Evolutionary conservation across 495 filamentous ascomycete genomes (phyloP), one percentile per base, ranked within the genome.

Genomic region (Emericellopsis terricola): DNA sequence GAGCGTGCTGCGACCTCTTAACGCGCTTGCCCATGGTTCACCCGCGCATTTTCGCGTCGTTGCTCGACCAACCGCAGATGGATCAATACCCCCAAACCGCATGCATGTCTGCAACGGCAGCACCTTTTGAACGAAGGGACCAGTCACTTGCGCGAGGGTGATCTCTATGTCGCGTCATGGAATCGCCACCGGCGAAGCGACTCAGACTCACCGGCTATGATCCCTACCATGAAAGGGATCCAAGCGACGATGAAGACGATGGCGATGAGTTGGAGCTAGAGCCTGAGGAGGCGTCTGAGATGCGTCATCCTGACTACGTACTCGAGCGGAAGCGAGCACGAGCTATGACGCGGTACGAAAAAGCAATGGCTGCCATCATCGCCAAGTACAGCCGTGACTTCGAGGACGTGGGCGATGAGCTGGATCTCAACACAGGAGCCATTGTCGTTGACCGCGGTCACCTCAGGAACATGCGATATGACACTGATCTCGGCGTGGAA

Each of bases 381-480:
- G 68, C 72, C 19, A 93, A 89, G 52, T 97, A 94, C 49, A 71
- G 64, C 15, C 69, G 67, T 43, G 78, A 94, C 52, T 93, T 92
- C 45, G 69, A 69, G 3, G 80, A 73, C 18, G 60, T 83, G 19
- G 83, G 74, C 11, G 84, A 89, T 45, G 81, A 84, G 53, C 78
- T 91, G 42, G 79, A 89, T 55, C 52, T 83, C 15, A 55, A 60
- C 37, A 89, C 78, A 0, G 82, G 80, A 15, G 58, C 79, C 29
- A 73, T 97, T 18, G 64, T 87, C 10, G 76, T 93, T 20, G 64
- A 94, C 50, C 86, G 91, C 63, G 86, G 89, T 2, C 86, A 94
- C 58, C 46, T 92, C 27, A 34, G 58, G 19, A 59, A 63, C 15
- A 62, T 84, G 51, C 50, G 54, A 8, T 49, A 58, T 28, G 70